Evolutionary conservation across 495 filamentous ascomycete species (phyloP), one percentile per base, ranked within the genome.

Genomic region (Aspergillus leporis): DNA sequence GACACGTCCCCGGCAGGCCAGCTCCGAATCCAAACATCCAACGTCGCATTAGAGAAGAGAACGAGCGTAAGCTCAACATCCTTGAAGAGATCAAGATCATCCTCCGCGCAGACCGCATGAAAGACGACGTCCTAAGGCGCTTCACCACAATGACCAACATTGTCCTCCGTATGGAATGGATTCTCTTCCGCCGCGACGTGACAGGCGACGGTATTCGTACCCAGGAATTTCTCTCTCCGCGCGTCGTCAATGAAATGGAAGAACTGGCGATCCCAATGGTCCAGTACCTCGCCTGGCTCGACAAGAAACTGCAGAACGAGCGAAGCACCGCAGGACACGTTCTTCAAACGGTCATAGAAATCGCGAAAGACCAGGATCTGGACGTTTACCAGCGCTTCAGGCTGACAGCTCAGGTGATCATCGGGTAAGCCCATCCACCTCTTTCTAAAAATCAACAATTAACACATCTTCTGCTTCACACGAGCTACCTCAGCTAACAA

Each of bases 121-220:
- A 22, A 8, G 2, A 5, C 1, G 58, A 56, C 18, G 56, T 64
- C 43, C 18, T 49, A 28, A 43, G 19, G 13, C 65, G 66, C 13
- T 74, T 73, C 51, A 62, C 64, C 9, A 56, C 57, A 0, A 59
- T 74, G 50, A 55, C 61, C 48, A 67, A 74, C 48, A 58, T 62
- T 48, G 41, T 68, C 18, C 48, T 74, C 2, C 53, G 61, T 5
- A 55, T 71, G 21, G 61, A 71, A 19, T 56, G 49, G 5, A 52
- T 67, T n/a, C 43, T 72, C 4, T 74, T 70, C 36, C 59, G 60
- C 14, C 55, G 53, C 9, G 56, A 43, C 7, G 12, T 53, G 9
- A 47, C 45, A n/a, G 43, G 57, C 19, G 32, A 10, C 1, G 38
- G 38, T 41, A n/a, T 14, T n/a, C 10, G 38, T 0, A 56, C 59